Conservation (phyloP, 2,329 filamentous ascomycete genomes). For the Aspergillus fructus region DNA sequence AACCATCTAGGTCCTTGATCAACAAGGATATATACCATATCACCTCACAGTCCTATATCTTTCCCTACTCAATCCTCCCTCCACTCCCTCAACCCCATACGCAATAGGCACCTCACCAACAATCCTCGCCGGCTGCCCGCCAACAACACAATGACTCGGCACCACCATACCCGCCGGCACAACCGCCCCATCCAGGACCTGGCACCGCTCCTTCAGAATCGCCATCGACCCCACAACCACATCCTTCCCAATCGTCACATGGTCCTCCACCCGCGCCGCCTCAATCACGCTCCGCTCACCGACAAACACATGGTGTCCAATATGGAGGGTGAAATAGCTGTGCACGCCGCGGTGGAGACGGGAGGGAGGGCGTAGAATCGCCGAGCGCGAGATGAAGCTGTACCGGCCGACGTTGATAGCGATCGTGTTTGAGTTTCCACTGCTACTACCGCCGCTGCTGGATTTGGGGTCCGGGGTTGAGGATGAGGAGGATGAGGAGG, state of each 20-base stretch:
- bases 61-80: slow-evolving; percentile 45
- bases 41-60: slow-evolving; percentile 41
- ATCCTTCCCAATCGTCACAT: slow-evolving; percentile 79
- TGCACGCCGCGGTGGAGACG: slow-evolving; percentile 71
- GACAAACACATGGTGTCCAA: slow-evolving; percentile 93
- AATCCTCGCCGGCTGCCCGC: slow-evolving; percentile 73
- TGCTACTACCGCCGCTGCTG: background rate
- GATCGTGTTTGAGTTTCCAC: slow-evolving; percentile 23
- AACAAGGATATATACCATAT: slow-evolving; percentile 11
- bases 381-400: slow-evolving; percentile 79
- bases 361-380: slow-evolving; percentile 77
- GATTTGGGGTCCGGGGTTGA: slow-evolving; percentile 32
- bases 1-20: background rate
- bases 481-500: slow-evolving; percentile 32
- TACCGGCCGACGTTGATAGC: slow-evolving; percentile 87
- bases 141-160: slow-evolving; percentile 89
- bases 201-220: slow-evolving; percentile 82
- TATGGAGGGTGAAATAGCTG: slow-evolving; percentile 76
- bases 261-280: slow-evolving; percentile 77
- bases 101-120: slow-evolving; percentile 69
- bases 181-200: slow-evolving; percentile 79
- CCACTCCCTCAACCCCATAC: slow-evolving; percentile 47
- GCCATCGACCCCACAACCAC: slow-evolving; percentile 81
- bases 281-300: slow-evolving; percentile 74
- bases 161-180: slow-evolving; percentile 88